These are phyloP conservation scores for Mediolabrus comicus DNA, from an alignment of 108 stramenopile species.

Conservation along the genomic window DNA sequence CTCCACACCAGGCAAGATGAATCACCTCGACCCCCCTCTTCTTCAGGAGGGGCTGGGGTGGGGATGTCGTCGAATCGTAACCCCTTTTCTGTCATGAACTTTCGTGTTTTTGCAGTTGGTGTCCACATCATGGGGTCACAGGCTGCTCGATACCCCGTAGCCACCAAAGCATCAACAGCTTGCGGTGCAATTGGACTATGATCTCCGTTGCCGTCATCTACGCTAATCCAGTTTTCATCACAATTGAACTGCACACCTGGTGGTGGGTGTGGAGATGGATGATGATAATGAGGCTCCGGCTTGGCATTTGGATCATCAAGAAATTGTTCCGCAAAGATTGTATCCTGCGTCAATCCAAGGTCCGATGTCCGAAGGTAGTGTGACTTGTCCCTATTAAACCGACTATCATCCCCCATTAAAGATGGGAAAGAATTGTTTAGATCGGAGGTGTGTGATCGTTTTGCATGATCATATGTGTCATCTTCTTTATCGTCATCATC, in stretches of 20 bases:
- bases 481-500: neutral
- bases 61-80: slow-evolving; percentile 39
- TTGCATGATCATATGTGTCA: neutral
- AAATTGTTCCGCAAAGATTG: slow-evolving; percentile 40
- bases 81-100: slow-evolving; percentile 42
- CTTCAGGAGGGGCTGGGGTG: slow-evolving; percentile 30
- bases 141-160: slow-evolving; percentile 30
- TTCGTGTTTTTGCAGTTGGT: slow-evolving; percentile 30
- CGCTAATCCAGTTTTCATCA: slow-evolving; percentile 43
- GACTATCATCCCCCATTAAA: neutral
- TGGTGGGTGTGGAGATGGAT: slow-evolving; percentile 46
- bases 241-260: slow-evolving; percentile 27
- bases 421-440: neutral
- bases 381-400: slow-evolving; percentile 16
- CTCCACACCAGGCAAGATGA: slow-evolving; percentile 59
- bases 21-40: slow-evolving; percentile 33
- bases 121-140: slow-evolving; percentile 52
- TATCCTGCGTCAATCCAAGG: slow-evolving; percentile 39
- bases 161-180: slow-evolving; percentile 45
- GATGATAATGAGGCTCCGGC: slow-evolving; percentile 46
- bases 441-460: neutral
- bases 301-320: slow-evolving; percentile 23
- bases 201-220: slow-evolving; percentile 36
- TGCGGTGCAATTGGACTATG: slow-evolving; percentile 47
- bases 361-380: slow-evolving; percentile 45